phyloP scores from a whole-genome alignment of 2,329 filamentous ascomycete genomes.

The Venturiaceae sp. region DNA sequence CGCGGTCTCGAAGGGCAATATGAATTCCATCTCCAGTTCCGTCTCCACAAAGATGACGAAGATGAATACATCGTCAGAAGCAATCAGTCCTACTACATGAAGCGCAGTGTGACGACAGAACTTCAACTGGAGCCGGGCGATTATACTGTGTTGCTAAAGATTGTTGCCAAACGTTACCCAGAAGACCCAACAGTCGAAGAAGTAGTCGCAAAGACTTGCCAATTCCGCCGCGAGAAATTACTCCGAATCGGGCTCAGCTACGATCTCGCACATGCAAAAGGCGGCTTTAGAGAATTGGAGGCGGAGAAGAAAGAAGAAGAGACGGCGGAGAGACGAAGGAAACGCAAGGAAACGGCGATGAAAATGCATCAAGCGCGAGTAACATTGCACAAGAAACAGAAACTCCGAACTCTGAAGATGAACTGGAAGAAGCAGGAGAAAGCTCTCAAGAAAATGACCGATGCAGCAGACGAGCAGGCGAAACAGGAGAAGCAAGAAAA shows the following conservation, averaged over 20 bases:
- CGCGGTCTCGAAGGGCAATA: conserved; percentile 48
- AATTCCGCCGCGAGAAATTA: conserved; percentile 60
- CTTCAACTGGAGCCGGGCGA: conserved; percentile 63
- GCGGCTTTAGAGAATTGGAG: conserved; percentile 43
- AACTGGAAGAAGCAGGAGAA: conserved; percentile 16
- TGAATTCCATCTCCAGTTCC: conserved; percentile 47
- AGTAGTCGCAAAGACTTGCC: conserved; percentile 55
- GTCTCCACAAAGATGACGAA: conserved; percentile 49
- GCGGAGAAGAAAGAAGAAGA: conserved; percentile 30
- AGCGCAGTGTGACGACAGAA: conserved; percentile 67
- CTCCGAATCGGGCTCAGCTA: conserved; percentile 60
- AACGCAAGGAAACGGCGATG: conserved; percentile 25
- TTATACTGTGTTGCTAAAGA: conserved; percentile 67
- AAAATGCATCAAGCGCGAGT: conserved; percentile 24
- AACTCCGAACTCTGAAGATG: conserved; percentile 27
- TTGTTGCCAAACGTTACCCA: conserved; percentile 53
- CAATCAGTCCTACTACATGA: conserved; percentile 51
- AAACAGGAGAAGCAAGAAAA: conserved; percentile 8
- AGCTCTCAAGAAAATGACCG: conserved; percentile 5
- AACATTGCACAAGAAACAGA: conserved; percentile 25
- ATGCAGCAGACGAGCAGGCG: conserved; percentile 10
- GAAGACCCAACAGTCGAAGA: conserved; percentile 51
- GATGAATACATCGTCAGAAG: conserved; percentile 50
- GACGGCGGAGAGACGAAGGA: conserved; percentile 25
- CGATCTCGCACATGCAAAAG: conserved; percentile 61